A percentile compares a stretch with the other conserved stretches of the same genome.
These are phyloP conservation scores for Coemansia sp. DNA, from an alignment of 192 early-diverging fungal genomes.

Conservation along the genomic window DNA sequence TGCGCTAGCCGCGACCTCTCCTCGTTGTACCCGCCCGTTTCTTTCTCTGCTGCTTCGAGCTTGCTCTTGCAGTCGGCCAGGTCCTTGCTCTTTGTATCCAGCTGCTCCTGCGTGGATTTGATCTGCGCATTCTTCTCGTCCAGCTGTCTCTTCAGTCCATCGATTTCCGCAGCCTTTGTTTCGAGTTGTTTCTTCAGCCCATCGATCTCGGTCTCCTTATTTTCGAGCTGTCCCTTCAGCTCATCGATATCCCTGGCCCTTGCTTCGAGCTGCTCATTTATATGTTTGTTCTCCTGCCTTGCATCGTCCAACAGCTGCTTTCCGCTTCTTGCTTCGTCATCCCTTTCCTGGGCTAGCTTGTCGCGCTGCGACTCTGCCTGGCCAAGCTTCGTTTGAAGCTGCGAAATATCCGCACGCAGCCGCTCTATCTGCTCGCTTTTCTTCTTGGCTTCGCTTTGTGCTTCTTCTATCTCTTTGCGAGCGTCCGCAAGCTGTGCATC, in stretches of 20 bases:
- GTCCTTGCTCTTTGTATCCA: neutral
- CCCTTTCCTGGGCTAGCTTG: neutral
- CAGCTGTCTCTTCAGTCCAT: conserved; percentile 14
- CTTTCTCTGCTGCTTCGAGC: neutral
- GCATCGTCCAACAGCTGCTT: neutral
- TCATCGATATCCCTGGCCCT: neutral
- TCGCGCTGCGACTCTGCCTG: conserved; percentile 12
- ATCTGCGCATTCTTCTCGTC: neutral
- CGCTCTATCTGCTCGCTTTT: neutral
- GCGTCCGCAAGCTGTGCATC: conserved; percentile 15
- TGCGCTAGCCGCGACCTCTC: conserved; percentile 33
- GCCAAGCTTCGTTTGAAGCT: neutral
- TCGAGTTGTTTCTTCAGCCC: conserved; percentile 6
- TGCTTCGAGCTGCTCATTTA: neutral
- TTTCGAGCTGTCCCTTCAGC: conserved; percentile 11
- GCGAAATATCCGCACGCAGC: conserved; percentile 8
- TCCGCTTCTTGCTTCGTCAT: neutral
- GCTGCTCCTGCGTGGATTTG: conserved; percentile 9
- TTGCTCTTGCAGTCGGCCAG: neutral
- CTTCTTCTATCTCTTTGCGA: conserved; percentile 6
- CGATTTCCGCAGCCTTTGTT: neutral
- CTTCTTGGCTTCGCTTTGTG: conserved; percentile 2
- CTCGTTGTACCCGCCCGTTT: conserved; percentile 10
- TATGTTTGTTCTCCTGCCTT: neutral
- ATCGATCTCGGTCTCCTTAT: neutral